phyloP scores from a whole-genome alignment of 2,329 filamentous ascomycete species.

The Chrysosphaeria jannelii region DNA sequence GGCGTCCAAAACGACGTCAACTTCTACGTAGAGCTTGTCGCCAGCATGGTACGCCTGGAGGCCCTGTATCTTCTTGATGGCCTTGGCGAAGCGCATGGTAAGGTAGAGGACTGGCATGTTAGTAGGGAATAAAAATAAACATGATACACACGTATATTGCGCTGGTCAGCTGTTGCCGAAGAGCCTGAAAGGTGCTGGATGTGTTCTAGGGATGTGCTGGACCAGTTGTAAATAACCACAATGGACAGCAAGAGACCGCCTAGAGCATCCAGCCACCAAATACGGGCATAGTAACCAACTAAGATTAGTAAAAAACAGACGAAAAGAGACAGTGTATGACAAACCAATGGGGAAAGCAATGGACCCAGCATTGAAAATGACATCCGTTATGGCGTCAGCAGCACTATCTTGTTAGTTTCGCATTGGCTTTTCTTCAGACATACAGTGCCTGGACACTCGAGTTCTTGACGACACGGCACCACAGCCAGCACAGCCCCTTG shows the following conservation, averaged over 20 bases:
- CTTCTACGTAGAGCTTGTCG: slow-evolving; percentile 55
- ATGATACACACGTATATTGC: slow-evolving; percentile 37
- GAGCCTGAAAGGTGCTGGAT: slow-evolving; percentile 58
- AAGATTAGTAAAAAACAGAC: background rate
- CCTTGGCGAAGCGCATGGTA: slow-evolving; percentile 76
- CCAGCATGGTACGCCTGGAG: slow-evolving; percentile 62
- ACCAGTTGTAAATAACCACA: slow-evolving; percentile 59
- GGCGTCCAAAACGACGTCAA: slow-evolving; percentile 60
- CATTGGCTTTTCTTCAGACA: too few species aligned
- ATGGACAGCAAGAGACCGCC: slow-evolving; percentile 52
- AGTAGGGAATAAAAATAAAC: background rate
- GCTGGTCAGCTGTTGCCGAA: slow-evolving; percentile 48
- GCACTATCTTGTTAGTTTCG: slow-evolving; percentile 5
- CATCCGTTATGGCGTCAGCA: slow-evolving; percentile 16
- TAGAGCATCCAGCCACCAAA: slow-evolving; percentile 65
- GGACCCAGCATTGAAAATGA: slow-evolving; percentile 73
- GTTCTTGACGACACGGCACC: slow-evolving; percentile 65
- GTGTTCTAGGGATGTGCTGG: slow-evolving; percentile 39
- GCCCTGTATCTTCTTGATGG: slow-evolving; percentile 63
- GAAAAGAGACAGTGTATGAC: slow-evolving; percentile 4
- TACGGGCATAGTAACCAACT: slow-evolving; percentile 41
- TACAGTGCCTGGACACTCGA: slow-evolving; percentile 55
- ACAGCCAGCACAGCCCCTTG: slow-evolving; percentile 60
- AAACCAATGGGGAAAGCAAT: slow-evolving; percentile 53
- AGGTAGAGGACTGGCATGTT: slow-evolving; percentile 40